Evolutionary conservation across 2,329 filamentous ascomycete genomes (phyloP).

Genomic region (Fusarium sambucinum): DNA sequence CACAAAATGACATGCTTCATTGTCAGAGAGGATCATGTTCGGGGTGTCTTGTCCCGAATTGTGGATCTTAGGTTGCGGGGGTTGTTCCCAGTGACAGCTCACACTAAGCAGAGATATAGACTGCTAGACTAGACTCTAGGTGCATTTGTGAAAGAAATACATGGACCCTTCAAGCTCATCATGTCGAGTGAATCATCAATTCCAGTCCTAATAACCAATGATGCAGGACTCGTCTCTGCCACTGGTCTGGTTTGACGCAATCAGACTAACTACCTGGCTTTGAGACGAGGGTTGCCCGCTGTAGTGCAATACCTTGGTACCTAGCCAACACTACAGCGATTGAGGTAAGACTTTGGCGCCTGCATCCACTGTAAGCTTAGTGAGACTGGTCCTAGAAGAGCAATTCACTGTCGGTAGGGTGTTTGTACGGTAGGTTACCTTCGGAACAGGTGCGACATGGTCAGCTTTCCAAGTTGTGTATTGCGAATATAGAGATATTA

Average conservation of each 20-base stretch:
- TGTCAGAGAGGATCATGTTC: conserved; percentile 17
- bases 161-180: background rate
- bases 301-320: background rate
- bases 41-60: conserved; percentile 34
- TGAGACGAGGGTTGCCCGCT: background rate
- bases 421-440: background rate
- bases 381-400: background rate
- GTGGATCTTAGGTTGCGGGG: conserved; percentile 20
- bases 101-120: background rate
- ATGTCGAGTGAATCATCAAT: background rate
- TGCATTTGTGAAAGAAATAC: background rate
- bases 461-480: background rate
- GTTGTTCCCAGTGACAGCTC: conserved; percentile 3
- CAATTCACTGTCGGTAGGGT: background rate
- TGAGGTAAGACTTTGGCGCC: background rate
- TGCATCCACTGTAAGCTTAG: background rate
- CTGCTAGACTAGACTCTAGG: too few species aligned
- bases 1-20: background rate
- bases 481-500: background rate
- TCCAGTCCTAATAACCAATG: background rate
- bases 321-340: background rate
- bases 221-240: background rate
- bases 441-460: background rate
- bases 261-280: background rate
- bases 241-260: background rate